Base-by-base conservation (phyloP, 441 rosid species). In the Brassica balearica region DNA sequence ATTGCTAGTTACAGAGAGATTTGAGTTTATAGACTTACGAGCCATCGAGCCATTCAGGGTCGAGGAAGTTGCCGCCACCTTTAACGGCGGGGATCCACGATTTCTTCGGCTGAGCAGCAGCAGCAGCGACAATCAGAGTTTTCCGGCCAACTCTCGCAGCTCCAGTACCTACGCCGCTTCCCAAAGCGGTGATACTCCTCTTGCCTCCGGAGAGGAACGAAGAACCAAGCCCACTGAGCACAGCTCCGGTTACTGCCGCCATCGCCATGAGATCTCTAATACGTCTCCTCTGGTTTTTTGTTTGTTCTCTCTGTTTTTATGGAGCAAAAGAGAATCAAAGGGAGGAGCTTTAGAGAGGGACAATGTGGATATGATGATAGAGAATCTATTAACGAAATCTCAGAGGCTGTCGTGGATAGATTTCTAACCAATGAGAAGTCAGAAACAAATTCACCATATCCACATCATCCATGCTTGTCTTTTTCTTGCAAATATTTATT, bases 31-130 rank as follows among this genome's bases (percentile, higher is more conserved):
- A 43, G 48, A 88, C 97, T 87, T 87, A 95, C 99, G 99, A 95
- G 87, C 98, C 99, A 83, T 95, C 99, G 46, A 95, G 99, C 98
- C 99, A 95, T 69, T 92, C 99, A 0, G 99, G 99, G 89, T 95
- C 88, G 34, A 88, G 23, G 71, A 95, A 83, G 93, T 88, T 92
- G 82, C 98, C 96, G 20, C 97, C 97, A 20, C 87, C 91, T 85
- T 6, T 95, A 62, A 95, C 99, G 6, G 25, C 94, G 17, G 99
- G 99, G 77, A 95, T 77, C 99, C 99, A 95, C 5, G 99, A 95
- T 60, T 93, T 92, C 90, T 93, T 95, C 0, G 91, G 78, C 56
- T 74, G 75, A 79, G 84, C 3, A 2, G 53, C 87, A 78, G 87
- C 88, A 2, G 87, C 89, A 2, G 79, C 96, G 1, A 90, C 89